phyloP scores from a whole-genome alignment of 345 rosid species.

The Orychophragmus violaceus region DNA sequence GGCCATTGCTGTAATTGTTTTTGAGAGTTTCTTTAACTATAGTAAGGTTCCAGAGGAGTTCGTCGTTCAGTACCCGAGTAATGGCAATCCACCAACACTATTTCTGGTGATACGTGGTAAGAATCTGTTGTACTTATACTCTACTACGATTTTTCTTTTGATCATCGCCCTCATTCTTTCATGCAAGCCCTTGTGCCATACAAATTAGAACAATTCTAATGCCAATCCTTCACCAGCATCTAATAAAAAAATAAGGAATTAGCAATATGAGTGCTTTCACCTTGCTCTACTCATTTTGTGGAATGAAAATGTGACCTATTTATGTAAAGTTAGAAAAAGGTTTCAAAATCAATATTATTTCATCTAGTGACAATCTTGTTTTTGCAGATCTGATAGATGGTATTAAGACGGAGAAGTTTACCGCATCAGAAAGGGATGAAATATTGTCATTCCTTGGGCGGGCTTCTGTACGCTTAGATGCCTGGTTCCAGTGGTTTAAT shows the following conservation, averaged over 20 bases:
- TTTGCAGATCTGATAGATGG: slow-evolving; percentile 66
- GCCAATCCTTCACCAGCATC: neutral
- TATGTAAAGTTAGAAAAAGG: neutral
- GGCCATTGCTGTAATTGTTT: slow-evolving; percentile 1
- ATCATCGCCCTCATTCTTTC: neutral
- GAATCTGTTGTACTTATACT: neutral
- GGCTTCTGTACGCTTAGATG: slow-evolving; percentile 84
- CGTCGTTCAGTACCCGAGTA: slow-evolving; percentile 76
- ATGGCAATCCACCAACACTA: slow-evolving; percentile 96
- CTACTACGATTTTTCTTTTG: no score
- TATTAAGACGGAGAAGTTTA: slow-evolving; percentile 52
- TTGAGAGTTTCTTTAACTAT: slow-evolving; percentile 36
- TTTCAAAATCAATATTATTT: slow-evolving; percentile 1
- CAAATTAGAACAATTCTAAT: neutral
- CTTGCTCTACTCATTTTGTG: slow-evolving; percentile 7
- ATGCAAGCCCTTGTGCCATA: neutral
- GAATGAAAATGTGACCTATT: neutral
- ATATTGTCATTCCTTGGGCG: slow-evolving; percentile 62
- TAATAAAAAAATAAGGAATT: neutral
- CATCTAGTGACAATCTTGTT: slow-evolving; percentile 15
- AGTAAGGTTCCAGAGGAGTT: slow-evolving; percentile 96
- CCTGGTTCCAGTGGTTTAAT: slow-evolving; percentile 95
- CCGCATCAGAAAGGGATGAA: slow-evolving; percentile 50
- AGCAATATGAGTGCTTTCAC: neutral
- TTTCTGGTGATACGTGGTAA: slow-evolving; percentile 84